Evolutionary conservation across 2,329 filamentous ascomycete species (phyloP), one percentile per base, ranked within the genome.

Genomic region (Dichotomopilus funicola): DNA sequence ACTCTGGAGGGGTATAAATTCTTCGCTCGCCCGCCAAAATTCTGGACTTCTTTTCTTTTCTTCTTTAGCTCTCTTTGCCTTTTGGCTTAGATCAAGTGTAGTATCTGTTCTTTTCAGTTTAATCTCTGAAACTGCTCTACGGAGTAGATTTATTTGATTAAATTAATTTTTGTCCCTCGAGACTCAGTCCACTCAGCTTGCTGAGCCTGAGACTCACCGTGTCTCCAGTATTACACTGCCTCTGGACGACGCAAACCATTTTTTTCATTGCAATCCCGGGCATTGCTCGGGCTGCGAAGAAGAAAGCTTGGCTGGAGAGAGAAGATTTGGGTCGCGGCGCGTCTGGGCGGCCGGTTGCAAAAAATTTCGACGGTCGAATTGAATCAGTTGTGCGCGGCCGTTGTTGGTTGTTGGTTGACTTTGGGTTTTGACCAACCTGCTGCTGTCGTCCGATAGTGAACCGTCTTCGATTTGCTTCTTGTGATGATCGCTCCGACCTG

Each of bases 71-170:
- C 59, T 60, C 59, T 60, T 62, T 60, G 58, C 60, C 59, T 62
- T 62, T 60, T 62, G 60, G 58, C 60, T 62, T 62, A 62, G 60
- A 62, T 62, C 58, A 62, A 62, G 58, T 62, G 60, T 62, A 62
- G 60, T 62, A 62, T 62, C 60, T 60, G 60, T 62, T 62, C 60
- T 62, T 62, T 60, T 60, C 60, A 60, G 60, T 60, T 60, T 62
- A 62, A 62, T 62, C 59, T 62, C 60, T 62, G 60, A 62, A 61
- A 62, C 56, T 62, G 46, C 54, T 61, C 60, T 62, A 62, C 59
- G 60, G 60, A 61, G 54, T 53, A 62, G 58, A 62, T 56, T 62
- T 53, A 54, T 47, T 47, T 61, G 60, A 62, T 62, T 62, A 61
- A 59, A 53, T 59, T 54, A 61, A 62, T 62, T 62, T 62, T 62